phyloP scores from a whole-genome alignment of 2,329 filamentous ascomycete species.

The Dothistroma septosporum region DNA sequence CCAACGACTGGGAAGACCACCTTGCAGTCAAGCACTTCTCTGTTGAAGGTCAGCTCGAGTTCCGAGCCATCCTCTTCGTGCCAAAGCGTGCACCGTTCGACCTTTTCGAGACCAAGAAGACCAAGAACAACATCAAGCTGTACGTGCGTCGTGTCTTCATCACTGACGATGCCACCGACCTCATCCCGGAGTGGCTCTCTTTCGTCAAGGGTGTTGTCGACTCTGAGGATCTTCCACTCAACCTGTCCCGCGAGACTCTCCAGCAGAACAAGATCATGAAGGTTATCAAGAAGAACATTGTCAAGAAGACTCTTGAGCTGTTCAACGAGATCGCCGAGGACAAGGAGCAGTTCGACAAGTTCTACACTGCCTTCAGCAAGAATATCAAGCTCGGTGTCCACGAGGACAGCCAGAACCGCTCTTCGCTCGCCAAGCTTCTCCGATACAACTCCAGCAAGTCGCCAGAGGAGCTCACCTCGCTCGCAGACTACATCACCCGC shows the following conservation, averaged over 20 bases:
- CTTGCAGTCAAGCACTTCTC: slow-evolving; percentile 99
- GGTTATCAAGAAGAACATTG: slow-evolving; percentile 99
- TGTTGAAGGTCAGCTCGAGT: slow-evolving; percentile 99
- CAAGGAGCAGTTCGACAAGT: slow-evolving; percentile 99
- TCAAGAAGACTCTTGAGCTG: slow-evolving; percentile 99
- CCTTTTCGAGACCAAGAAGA: slow-evolving; percentile 99
- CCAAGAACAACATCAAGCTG: slow-evolving; percentile 99
- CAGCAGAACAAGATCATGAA: slow-evolving; percentile 99
- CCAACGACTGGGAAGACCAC: slow-evolving; percentile 99
- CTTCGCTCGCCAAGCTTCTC: slow-evolving; percentile 89
- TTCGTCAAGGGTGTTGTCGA: slow-evolving; percentile 99
- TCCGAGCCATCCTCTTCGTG: slow-evolving; percentile 98
- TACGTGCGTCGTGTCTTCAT: slow-evolving; percentile 99
- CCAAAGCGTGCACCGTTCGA: slow-evolving; percentile 99
- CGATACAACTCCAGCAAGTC: slow-evolving; percentile 99
- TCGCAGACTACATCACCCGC: slow-evolving; percentile 95
- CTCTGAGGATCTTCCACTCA: slow-evolving; percentile 98
- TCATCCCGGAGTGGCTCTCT: slow-evolving; percentile 98
- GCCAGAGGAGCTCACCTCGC: slow-evolving; percentile 93
- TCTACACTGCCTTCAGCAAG: slow-evolving; percentile 99
- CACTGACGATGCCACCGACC: slow-evolving; percentile 97
- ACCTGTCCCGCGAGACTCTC: slow-evolving; percentile 98
- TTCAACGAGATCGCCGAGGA: slow-evolving; percentile 99
- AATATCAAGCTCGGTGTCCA: slow-evolving; percentile 99
- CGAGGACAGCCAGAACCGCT: slow-evolving; percentile 98